Evolutionary conservation across 164 flowering plant genomes (phyloP).

Genomic region (Vitis labrusca): DNA sequence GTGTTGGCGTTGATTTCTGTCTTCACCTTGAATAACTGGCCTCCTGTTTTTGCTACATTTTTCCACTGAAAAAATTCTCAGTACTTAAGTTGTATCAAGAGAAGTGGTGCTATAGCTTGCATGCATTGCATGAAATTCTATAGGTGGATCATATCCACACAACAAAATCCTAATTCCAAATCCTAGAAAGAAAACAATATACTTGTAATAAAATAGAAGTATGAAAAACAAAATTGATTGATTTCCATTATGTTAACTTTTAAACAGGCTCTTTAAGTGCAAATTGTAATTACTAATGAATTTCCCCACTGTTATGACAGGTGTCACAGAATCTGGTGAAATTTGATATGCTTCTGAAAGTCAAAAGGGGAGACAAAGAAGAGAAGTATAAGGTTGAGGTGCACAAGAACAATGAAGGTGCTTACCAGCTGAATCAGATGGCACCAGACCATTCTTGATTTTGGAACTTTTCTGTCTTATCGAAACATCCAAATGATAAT

Average conservation of each 20-base stretch:
- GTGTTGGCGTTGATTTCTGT: too few species aligned
- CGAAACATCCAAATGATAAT: too few species aligned
- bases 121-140: not conserved
- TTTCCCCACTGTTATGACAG: constrained; percentile 20
- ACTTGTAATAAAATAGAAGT: too few species aligned
- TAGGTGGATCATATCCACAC: not conserved
- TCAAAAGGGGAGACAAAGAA: constrained; percentile 63
- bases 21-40: too few species aligned
- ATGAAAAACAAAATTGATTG: too few species aligned
- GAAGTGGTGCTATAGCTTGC: not conserved
- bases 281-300: too few species aligned
- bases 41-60: too few species aligned
- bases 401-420: constrained; percentile 50
- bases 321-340: constrained; percentile 56
- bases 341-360: constrained; percentile 63
- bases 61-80: too few species aligned
- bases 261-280: too few species aligned
- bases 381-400: constrained; percentile 72
- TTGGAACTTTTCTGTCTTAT: not conserved
- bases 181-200: too few species aligned
- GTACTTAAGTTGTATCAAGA: too few species aligned
- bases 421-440: constrained; percentile 44
- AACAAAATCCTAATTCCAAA: not conserved
- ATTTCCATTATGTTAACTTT: too few species aligned
- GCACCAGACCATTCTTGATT: constrained; percentile 22